Conservation (phyloP, 2,329 filamentous ascomycete genomes). For the Alternaria sp. region DNA sequence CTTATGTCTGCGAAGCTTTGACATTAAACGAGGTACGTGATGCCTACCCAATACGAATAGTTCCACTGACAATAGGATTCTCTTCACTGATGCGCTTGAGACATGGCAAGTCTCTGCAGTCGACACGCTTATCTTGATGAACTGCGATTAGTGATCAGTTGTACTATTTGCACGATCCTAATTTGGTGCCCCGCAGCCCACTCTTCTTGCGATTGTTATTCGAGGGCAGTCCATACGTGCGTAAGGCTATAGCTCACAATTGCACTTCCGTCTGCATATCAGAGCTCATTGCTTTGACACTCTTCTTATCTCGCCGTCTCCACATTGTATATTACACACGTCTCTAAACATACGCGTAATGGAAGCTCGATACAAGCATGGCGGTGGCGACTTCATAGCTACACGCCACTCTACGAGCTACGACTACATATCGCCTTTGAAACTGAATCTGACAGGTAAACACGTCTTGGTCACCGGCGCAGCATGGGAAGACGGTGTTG, state of each 20-base stretch:
- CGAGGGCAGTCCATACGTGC: background rate
- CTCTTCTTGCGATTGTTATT: background rate
- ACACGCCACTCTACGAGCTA: constrained; percentile 17
- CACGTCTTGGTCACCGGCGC: constrained; percentile 18
- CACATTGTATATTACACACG: background rate
- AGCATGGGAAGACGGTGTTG: constrained; percentile 18
- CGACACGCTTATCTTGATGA: background rate
- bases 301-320: background rate
- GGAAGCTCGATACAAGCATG: background rate
- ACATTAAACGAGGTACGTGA: background rate
- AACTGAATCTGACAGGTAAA: constrained; percentile 14
- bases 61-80: background rate
- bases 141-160: background rate
- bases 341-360: background rate
- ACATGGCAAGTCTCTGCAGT: background rate
- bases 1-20: background rate
- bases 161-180: background rate
- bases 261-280: background rate
- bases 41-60: background rate
- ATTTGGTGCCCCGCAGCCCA: background rate
- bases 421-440: constrained; percentile 19
- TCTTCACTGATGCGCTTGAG: background rate
- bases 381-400: constrained; percentile 9
- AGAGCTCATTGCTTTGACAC: background rate
- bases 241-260: background rate